phyloP scores from a whole-genome alignment of 805 yeast species.

The Sungouiella thailandica region DNA sequence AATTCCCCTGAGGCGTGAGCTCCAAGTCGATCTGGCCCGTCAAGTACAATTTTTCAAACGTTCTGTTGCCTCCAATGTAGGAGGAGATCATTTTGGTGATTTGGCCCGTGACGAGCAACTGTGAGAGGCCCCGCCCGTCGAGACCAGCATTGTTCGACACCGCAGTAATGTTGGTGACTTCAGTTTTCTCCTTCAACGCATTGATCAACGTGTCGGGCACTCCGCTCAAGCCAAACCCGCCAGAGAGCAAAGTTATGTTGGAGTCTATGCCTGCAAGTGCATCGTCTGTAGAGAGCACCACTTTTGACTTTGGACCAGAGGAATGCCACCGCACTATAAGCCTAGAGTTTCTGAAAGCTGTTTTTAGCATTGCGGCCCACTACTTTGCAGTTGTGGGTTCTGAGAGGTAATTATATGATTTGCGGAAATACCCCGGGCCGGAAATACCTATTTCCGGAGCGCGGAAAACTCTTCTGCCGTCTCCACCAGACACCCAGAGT shows the following conservation, averaged over 20 bases:
- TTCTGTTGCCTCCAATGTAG: conserved; percentile 43
- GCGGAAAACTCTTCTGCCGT: too few species aligned
- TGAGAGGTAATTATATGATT: too few species aligned
- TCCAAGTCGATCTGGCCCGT: conserved; percentile 43
- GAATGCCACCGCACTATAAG: not conserved
- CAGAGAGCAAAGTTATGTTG: conserved; percentile 34
- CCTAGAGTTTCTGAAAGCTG: too few species aligned
- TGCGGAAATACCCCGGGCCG: too few species aligned
- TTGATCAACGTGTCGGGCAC: conserved; percentile 41
- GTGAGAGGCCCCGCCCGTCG: conserved; percentile 40
- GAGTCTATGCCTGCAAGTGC: conserved; percentile 27
- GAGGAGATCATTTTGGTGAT: conserved; percentile 41
- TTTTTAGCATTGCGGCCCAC: too few species aligned
- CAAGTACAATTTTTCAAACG: conserved; percentile 36
- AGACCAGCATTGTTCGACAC: conserved; percentile 48
- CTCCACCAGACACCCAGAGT: too few species aligned
- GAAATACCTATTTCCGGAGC: too few species aligned
- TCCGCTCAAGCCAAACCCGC: conserved; percentile 48
- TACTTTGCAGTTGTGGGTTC: too few species aligned
- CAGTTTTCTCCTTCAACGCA: conserved; percentile 28
- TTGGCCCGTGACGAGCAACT: conserved; percentile 38
- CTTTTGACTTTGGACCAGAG: conserved; percentile 10
- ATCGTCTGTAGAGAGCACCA: conserved; percentile 19
- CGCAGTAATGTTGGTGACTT: conserved; percentile 34
- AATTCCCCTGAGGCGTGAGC: conserved; percentile 48